phyloP scores from a whole-genome alignment of 2,329 filamentous ascomycete genomes.

The Thermoascus crustaceus region DNA sequence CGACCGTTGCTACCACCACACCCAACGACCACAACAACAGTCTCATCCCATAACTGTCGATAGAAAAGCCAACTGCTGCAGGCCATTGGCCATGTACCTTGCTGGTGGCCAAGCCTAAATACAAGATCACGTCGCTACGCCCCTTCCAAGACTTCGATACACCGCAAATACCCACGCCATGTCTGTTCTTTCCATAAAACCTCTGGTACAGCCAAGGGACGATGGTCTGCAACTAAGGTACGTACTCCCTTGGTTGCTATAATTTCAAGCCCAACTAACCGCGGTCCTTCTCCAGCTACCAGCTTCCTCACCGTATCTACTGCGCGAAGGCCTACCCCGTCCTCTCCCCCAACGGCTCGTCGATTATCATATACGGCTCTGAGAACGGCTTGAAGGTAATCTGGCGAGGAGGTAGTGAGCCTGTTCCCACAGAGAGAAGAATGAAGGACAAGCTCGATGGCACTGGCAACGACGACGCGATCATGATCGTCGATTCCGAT shows the following conservation, averaged over 20 bases:
- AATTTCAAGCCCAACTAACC: slow-evolving; percentile 6
- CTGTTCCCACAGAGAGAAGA: slow-evolving; percentile 18
- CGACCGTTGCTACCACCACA: background rate
- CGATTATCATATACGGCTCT: slow-evolving; percentile 53
- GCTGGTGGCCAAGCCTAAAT: too few relatives aligned
- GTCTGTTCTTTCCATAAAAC: slow-evolving; percentile 28
- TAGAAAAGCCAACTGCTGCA: too few relatives aligned
- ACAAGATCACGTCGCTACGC: background rate
- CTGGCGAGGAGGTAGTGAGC: slow-evolving; percentile 55
- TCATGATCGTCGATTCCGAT: slow-evolving; percentile 51
- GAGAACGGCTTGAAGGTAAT: slow-evolving; percentile 50
- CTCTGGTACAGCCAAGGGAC: slow-evolving; percentile 30
- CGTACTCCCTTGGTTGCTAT: background rate
- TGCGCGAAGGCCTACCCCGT: slow-evolving; percentile 51
- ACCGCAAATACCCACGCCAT: slow-evolving; percentile 13
- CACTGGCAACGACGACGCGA: slow-evolving; percentile 29
- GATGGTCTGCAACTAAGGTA: slow-evolving; percentile 38
- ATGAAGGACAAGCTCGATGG: slow-evolving; percentile 15
- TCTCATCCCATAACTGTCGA: too few relatives aligned
- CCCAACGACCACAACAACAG: background rate
- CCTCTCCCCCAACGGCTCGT: slow-evolving; percentile 53
- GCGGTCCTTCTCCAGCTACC: slow-evolving; percentile 41
- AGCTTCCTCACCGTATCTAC: slow-evolving; percentile 51
- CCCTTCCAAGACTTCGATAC: background rate
- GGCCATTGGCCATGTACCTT: too few relatives aligned